Conservation (phyloP, 257 asterid genomes). For the Linaria vulgaris region DNA sequence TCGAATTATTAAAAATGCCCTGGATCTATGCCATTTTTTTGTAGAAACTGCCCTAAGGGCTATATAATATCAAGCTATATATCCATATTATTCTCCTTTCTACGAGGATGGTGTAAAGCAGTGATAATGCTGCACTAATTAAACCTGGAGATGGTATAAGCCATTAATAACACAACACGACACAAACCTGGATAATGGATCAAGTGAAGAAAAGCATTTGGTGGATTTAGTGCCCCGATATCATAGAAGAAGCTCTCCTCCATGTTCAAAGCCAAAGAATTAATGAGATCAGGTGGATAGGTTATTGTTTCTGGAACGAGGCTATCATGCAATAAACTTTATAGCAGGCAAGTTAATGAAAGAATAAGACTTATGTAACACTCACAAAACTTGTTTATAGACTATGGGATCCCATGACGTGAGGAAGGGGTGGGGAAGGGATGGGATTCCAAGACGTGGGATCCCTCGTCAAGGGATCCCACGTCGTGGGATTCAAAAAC, state of each 20-base stretch:
- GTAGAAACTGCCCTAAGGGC: no score
- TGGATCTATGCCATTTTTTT: no score
- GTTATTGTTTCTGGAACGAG: no score
- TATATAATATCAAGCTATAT: no score
- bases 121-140: neutral
- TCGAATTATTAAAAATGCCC: no score
- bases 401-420: slow-evolving; percentile 53
- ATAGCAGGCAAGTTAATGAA: no score
- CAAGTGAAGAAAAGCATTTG: slow-evolving; percentile 47
- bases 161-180: neutral
- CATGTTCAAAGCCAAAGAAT: slow-evolving; percentile 53
- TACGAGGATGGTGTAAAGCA: neutral
- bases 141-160: neutral
- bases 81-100: neutral
- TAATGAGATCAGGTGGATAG: slow-evolving; percentile 35
- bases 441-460: no score
- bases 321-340: neutral
- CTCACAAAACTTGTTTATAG: slow-evolving; percentile 46
- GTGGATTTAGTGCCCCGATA: slow-evolving; percentile 46
- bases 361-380: slow-evolving; percentile 2
- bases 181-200: slow-evolving; percentile 58
- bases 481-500: no score
- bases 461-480: no score
- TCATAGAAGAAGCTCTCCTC: slow-evolving; percentile 51
- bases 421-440: no score